Base-by-base conservation (phyloP, 768 basidiomycete genomes). In the Lactarius psammicola region DNA sequence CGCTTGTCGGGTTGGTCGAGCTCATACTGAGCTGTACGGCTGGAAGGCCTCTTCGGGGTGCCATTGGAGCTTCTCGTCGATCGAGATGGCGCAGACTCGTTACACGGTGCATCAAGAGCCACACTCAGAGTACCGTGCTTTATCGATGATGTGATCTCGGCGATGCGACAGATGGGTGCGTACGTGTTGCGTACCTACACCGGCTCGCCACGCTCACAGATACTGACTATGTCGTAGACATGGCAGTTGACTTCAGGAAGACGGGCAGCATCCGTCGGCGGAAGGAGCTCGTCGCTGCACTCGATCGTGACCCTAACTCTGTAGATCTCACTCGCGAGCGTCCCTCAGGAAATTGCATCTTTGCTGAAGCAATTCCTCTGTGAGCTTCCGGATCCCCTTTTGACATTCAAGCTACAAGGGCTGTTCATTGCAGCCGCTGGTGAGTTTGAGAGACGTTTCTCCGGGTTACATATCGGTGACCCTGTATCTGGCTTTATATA, bases 161-260 rank as follows among this genome's bases (percentile, higher is more conserved):
- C 97, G 11, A 98, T 98, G 97, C 84, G 91, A 73, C 95, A 98
- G 76, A 98, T 98, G 97, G 96, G 96, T 97, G 62, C 69, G 89
- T 78, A 13, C 23, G 36, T 28, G 9, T 44, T 33, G 28, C 56
- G 33, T 28, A 44, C 28, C 51, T 23, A 28, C 46, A 38, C 31
- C 13, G 49, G n/a, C 33, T 59, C 65, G 30, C 67, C 46, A 54
- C 38, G 34, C 40, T 60, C 44, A 36, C 65, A 38, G 26, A 15
- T 49, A 34, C 30, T 38, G 58, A 31, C 49, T 54, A 13, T 51
- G 9, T 31, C 31, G 28, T 69, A 98, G 97, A 99, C 78, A 94
- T 98, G 92, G 98, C 96, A 9, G 83, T 99, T 53, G 97, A 98
- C 70, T 98, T 99, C 83, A 86, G 97, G 62, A 95, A 95, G 80